Conservation (phyloP, 345 rosid species). For the Lenwebbia sp. region DNA sequence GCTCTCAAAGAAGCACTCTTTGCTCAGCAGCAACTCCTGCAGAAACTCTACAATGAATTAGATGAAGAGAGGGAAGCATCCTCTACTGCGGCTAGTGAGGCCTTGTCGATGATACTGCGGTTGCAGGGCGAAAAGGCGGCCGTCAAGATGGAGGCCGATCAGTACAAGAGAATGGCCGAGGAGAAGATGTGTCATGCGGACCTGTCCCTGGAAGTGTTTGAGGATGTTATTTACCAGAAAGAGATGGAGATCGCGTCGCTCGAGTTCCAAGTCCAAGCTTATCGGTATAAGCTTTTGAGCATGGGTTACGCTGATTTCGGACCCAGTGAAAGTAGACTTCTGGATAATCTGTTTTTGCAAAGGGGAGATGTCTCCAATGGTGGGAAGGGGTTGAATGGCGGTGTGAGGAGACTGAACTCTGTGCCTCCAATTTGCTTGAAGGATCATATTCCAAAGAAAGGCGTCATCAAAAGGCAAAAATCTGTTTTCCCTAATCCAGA, state of each 20-base stretch:
- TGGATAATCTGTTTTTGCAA: slow-evolving; percentile 26
- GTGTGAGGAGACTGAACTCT: slow-evolving; percentile 26
- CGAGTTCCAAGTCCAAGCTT: slow-evolving; percentile 75
- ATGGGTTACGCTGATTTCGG: slow-evolving; percentile 54
- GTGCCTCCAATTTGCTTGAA: slow-evolving; percentile 10
- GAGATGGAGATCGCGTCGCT: slow-evolving; percentile 87
- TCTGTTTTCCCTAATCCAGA: slow-evolving; percentile 1
- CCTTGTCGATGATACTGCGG: slow-evolving; percentile 78
- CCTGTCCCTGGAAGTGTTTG: slow-evolving; percentile 57
- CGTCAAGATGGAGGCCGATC: slow-evolving; percentile 75
- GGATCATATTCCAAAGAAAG: slow-evolving; percentile 15
- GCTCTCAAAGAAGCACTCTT: slow-evolving; percentile 44
- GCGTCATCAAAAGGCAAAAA: not conserved
- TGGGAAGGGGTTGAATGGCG: slow-evolving; percentile 6
- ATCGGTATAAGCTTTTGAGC: slow-evolving; percentile 56
- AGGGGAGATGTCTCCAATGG: slow-evolving; percentile 13
- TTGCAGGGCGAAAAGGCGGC: slow-evolving; percentile 80
- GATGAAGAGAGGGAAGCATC: slow-evolving; percentile 89
- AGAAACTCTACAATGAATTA: slow-evolving; percentile 44
- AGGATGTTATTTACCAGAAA: slow-evolving; percentile 65
- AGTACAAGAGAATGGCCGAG: slow-evolving; percentile 80
- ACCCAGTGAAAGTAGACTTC: slow-evolving; percentile 25
- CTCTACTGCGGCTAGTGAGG: slow-evolving; percentile 63
- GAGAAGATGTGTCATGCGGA: slow-evolving; percentile 75
- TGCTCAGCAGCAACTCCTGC: slow-evolving; percentile 82